These are phyloP conservation scores for Umbelopsis isabellina DNA, from an alignment of 192 early-diverging fungal species.

Conservation along the genomic window DNA sequence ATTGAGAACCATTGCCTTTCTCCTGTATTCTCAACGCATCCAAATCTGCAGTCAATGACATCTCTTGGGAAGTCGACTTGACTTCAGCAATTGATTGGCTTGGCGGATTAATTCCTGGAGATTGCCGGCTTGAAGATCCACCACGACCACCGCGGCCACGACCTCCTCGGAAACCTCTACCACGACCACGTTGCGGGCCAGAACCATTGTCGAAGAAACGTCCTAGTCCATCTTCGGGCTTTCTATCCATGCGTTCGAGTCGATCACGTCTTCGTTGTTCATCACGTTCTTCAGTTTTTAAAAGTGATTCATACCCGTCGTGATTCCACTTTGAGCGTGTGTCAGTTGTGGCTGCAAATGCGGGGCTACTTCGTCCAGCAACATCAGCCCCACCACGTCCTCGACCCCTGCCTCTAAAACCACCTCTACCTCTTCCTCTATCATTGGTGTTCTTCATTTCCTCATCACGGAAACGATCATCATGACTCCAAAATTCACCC, in stretches of 20 bases:
- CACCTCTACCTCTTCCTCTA: conserved; percentile 14
- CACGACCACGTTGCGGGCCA: conserved; percentile 8
- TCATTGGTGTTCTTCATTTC: conserved; percentile 44
- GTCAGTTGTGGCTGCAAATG: conserved; percentile 28
- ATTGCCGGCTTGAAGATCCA: neutral
- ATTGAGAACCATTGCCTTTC: neutral
- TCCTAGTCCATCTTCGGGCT: neutral
- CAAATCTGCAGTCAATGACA: neutral
- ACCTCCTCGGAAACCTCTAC: conserved; percentile 9
- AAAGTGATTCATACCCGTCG: conserved; percentile 54
- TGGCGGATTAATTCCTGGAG: neutral
- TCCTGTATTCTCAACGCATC: neutral
- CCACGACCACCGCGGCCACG: neutral
- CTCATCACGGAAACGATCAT: conserved; percentile 58
- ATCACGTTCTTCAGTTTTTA: conserved; percentile 47
- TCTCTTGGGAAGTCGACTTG: neutral
- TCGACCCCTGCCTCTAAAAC: conserved; percentile 4
- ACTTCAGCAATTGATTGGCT: neutral
- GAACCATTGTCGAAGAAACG: neutral
- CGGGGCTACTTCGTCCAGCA: neutral
- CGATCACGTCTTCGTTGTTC: conserved; percentile 9
- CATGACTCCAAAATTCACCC: conserved; percentile 62
- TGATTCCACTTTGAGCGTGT: conserved; percentile 47
- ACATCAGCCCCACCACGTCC: conserved; percentile 8
- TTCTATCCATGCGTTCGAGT: neutral